These are phyloP conservation scores for Clavulina sp. DNA, from an alignment of 768 basidiomycete genomes.

Conservation along the genomic window DNA sequence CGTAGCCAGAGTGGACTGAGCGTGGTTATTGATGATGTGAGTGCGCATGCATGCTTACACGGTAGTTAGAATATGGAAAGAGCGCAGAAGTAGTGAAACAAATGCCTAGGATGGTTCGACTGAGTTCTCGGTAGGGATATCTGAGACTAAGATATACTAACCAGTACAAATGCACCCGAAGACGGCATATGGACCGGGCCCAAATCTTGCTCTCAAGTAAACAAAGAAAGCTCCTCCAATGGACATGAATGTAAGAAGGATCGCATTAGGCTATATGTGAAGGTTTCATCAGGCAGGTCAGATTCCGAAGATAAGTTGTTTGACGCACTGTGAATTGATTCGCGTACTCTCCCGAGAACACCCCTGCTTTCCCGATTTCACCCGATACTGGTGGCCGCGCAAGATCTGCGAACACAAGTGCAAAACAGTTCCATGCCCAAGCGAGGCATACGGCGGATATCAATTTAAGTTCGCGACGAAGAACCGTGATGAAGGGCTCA, in stretches of 20 bases:
- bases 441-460: slow-evolving; percentile 29
- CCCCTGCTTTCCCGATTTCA: slow-evolving; percentile 22
- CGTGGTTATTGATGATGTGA: background rate
- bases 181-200: slow-evolving; percentile 45
- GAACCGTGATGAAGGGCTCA: slow-evolving; percentile 48
- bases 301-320: slow-evolving; percentile 11
- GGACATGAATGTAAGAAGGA: slow-evolving; percentile 46
- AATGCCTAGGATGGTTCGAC: slow-evolving; percentile 28
- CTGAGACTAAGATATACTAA: slow-evolving; percentile 14
- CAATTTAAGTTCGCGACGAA: slow-evolving; percentile 46
- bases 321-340: slow-evolving; percentile 26
- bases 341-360: slow-evolving; percentile 37
- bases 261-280: slow-evolving; percentile 37
- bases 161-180: slow-evolving; percentile 46
- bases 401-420: slow-evolving; percentile 41
- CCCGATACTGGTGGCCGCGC: slow-evolving; percentile 30
- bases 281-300: slow-evolving; percentile 13
- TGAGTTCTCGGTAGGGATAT: background rate
- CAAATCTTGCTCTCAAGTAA: slow-evolving; percentile 39
- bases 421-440: slow-evolving; percentile 60
- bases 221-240: slow-evolving; percentile 38
- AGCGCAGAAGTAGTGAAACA: slow-evolving; percentile 37
- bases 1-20: background rate
- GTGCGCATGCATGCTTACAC: slow-evolving; percentile 16
- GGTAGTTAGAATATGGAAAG: slow-evolving; percentile 50